Base-by-base conservation (phyloP, 1,139 yeast genomes). In the Hansenula sp. region DNA sequence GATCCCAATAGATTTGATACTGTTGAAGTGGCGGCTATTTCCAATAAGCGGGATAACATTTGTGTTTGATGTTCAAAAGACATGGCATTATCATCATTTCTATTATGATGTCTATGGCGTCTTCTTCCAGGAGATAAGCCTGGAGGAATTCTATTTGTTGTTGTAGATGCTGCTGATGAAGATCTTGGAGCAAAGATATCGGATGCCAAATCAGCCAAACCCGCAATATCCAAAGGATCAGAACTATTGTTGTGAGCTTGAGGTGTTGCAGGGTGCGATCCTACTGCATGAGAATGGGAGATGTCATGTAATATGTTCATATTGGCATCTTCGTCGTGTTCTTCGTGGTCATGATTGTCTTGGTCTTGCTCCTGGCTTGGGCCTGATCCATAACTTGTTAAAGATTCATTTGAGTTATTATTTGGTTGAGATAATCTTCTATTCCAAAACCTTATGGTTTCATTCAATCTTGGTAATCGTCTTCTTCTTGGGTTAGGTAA, bases 11-110 rank as follows among this genome's bases (percentile, higher is more conserved):
- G 52, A 5, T 74, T 64, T 3, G 61, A 57, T 1, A 75, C 74
- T 0, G 78, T 72, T 7, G 75, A 72, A 1, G 71, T 63, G 0
- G 78, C 76, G 0, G 77, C 77, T 18, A 71, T 60, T 15, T 74
- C 74, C 36, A 74, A 50, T 16, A 74, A 51, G 31, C 76, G 59
- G 2, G 77, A 68, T 13, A 74, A 58, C 63, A 71, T 65, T 12
- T 67, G 65, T 1, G 74, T 66, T 44, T 73, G 77, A 41, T 65
- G 50, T 13, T 51, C 50, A 36, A 58, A 53, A 1, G 59, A 43
- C 15, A 44, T 37, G 9, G 47, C 31, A n/a, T 37, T 28, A 21
- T 21, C 25, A 21, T 21, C 25, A 9, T 21, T 21, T 21, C 25
- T 21, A 9, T 21, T 21, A 21, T 21, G 5, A 21, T 5, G 9